Evolutionary conservation across 495 filamentous ascomycete genomes (phyloP).

Genomic region (Cladorrhinum samala): DNA sequence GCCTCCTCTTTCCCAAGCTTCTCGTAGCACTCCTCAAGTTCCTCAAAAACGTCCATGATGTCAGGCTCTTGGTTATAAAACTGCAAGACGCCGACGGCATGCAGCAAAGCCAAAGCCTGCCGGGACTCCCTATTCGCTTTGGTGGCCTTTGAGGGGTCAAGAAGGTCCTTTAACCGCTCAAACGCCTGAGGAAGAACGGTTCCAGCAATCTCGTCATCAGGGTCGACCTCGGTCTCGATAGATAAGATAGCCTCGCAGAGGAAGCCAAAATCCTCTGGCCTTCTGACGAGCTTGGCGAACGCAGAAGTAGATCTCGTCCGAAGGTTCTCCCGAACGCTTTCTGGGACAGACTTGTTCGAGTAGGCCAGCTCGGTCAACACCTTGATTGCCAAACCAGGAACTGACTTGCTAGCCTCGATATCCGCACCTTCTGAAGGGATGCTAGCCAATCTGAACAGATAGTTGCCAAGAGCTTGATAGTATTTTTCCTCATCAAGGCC

Average conservation of each 20-base stretch:
- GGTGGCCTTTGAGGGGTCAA: slow-evolving; percentile 50
- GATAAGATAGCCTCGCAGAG: slow-evolving; percentile 43
- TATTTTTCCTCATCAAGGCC: slow-evolving; percentile 33
- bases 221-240: slow-evolving; percentile 48
- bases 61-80: slow-evolving; percentile 86
- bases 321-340: slow-evolving; percentile 60
- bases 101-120: slow-evolving; percentile 69
- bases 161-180: slow-evolving; percentile 60
- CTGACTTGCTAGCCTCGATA: slow-evolving; percentile 22
- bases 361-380: slow-evolving; percentile 45
- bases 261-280: slow-evolving; percentile 48
- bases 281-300: slow-evolving; percentile 63
- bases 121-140: slow-evolving; percentile 31
- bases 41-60: slow-evolving; percentile 45
- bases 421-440: slow-evolving; percentile 13
- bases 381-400: slow-evolving; percentile 35
- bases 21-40: slow-evolving; percentile 48
- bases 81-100: slow-evolving; percentile 79
- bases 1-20: slow-evolving; percentile 36
- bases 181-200: slow-evolving; percentile 55
- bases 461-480: slow-evolving; percentile 47
- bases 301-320: slow-evolving; percentile 55
- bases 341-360: slow-evolving; percentile 47
- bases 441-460: slow-evolving; percentile 42
- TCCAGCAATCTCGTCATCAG: slow-evolving; percentile 50